phyloP scores from a whole-genome alignment of 2,329 filamentous ascomycete genomes.

The Trichophyton rubrum region DNA sequence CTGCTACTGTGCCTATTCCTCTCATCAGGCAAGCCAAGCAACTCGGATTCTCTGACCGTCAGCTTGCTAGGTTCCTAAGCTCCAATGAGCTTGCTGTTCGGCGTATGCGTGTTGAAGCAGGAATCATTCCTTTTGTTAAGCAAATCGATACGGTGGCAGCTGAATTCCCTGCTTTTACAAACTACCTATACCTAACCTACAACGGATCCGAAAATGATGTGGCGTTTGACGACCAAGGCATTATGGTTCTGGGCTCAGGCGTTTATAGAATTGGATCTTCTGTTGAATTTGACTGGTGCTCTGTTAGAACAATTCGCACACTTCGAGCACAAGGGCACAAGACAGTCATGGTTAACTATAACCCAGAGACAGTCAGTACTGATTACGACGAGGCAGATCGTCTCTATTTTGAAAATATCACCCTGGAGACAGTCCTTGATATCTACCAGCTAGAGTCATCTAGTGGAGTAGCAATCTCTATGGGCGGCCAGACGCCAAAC shows the following conservation, averaged over 20 bases:
- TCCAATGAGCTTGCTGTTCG: slow-evolving; percentile 89
- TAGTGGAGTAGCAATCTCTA: slow-evolving; percentile 77
- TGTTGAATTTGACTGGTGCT: slow-evolving; percentile 99
- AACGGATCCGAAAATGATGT: slow-evolving; percentile 81
- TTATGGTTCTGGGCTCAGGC: slow-evolving; percentile 93
- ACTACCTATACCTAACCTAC: slow-evolving; percentile 95
- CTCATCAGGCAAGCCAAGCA: slow-evolving; percentile 77
- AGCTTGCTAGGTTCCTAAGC: slow-evolving; percentile 85
- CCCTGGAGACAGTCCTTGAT: slow-evolving; percentile 76
- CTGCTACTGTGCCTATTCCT: slow-evolving; percentile 50
- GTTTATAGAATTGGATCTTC: slow-evolving; percentile 96
- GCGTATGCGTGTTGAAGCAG: slow-evolving; percentile 68
- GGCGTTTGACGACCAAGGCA: slow-evolving; percentile 71
- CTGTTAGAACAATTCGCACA: slow-evolving; percentile 84
- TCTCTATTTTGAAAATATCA: slow-evolving; percentile 94
- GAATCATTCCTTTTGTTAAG: slow-evolving; percentile 82
- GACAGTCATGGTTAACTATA: slow-evolving; percentile 93
- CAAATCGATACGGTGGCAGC: slow-evolving; percentile 98
- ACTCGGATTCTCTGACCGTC: slow-evolving; percentile 85
- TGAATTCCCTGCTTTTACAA: slow-evolving; percentile 87
- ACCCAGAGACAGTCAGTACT: slow-evolving; percentile 78
- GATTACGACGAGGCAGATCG: slow-evolving; percentile 92
- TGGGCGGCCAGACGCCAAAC: slow-evolving; percentile 96
- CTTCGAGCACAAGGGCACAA: slow-evolving; percentile 73
- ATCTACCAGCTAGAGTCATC: slow-evolving; percentile 82